Evolutionary conservation across 2,329 filamentous ascomycete species (phyloP).

Genomic region (Beauveria pseudobassiana): DNA sequence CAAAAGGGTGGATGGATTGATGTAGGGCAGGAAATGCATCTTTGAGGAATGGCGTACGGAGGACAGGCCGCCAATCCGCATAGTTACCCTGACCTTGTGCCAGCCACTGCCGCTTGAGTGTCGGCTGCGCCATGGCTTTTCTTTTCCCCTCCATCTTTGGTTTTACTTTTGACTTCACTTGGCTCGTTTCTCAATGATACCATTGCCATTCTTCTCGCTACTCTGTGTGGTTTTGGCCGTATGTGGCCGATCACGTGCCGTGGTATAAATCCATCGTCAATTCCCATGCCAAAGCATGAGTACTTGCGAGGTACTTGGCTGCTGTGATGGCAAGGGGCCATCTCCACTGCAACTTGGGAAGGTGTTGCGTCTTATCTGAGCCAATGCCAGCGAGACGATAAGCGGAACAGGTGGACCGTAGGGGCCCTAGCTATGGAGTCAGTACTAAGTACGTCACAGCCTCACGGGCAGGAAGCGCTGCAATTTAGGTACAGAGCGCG

Average conservation of each 20-base stretch:
- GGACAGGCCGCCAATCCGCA: neutral
- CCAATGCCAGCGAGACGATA: slow-evolving; percentile 3
- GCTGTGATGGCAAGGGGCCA: neutral
- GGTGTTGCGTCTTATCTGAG: neutral
- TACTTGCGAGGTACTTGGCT: neutral
- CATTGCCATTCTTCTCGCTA: neutral
- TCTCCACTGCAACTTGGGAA: too few relatives aligned
- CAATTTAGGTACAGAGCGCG: too few relatives aligned
- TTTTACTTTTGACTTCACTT: neutral
- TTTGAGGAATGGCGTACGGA: neutral
- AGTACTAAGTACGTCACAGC: neutral
- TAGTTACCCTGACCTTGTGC: neutral
- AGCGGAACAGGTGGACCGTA: neutral
- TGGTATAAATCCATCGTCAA: neutral
- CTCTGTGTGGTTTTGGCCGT: neutral
- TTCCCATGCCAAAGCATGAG: neutral
- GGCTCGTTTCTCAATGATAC: neutral
- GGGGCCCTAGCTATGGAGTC: neutral
- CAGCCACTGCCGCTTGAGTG: neutral
- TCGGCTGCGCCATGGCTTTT: neutral
- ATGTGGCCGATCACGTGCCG: neutral
- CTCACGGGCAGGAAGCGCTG: neutral
- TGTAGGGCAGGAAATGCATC: neutral
- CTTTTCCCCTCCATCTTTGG: neutral
- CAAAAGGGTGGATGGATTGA: too few relatives aligned